phyloP scores from a whole-genome alignment of 495 filamentous ascomycete species.

The Oleoguttula mirabilis region DNA sequence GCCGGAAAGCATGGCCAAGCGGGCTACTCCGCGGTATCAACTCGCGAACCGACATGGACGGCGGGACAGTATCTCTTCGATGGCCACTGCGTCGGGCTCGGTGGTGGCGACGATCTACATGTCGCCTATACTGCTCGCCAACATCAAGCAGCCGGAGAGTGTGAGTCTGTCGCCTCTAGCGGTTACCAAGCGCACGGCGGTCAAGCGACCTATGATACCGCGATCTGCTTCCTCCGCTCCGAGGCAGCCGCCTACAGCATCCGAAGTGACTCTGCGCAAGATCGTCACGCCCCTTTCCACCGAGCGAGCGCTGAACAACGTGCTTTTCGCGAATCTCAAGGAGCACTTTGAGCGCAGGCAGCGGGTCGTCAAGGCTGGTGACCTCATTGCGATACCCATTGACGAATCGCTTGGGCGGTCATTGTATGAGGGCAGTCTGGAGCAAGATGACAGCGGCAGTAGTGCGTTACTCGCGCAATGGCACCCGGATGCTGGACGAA shows the following conservation, averaged over 20 bases:
- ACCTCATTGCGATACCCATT: constrained; percentile 74
- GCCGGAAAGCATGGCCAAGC: constrained; percentile 46
- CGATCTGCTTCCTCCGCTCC: constrained; percentile 48
- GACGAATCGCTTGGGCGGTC: constrained; percentile 69
- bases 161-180: constrained; percentile 33
- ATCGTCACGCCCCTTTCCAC: constrained; percentile 78
- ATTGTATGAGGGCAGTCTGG: constrained; percentile 47
- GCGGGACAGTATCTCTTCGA: constrained; percentile 42
- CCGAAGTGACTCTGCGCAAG: constrained; percentile 83
- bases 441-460: constrained; percentile 24
- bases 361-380: constrained; percentile 69
- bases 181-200: constrained; percentile 8
- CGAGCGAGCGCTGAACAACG: constrained; percentile 69
- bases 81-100: constrained; percentile 32
- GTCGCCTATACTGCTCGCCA: constrained; percentile 75
- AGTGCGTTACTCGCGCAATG: constrained; percentile 24
- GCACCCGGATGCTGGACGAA: neutral
- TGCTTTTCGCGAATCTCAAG: constrained; percentile 72
- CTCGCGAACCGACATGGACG: constrained; percentile 37
- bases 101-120: constrained; percentile 51
- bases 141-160: constrained; percentile 64
- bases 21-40: constrained; percentile 41
- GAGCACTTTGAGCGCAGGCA: constrained; percentile 68
- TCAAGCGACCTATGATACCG: constrained; percentile 6
- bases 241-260: constrained; percentile 67